These are phyloP conservation scores for Vinca major DNA, from an alignment of 305 asterid species.

Conservation along the genomic window DNA sequence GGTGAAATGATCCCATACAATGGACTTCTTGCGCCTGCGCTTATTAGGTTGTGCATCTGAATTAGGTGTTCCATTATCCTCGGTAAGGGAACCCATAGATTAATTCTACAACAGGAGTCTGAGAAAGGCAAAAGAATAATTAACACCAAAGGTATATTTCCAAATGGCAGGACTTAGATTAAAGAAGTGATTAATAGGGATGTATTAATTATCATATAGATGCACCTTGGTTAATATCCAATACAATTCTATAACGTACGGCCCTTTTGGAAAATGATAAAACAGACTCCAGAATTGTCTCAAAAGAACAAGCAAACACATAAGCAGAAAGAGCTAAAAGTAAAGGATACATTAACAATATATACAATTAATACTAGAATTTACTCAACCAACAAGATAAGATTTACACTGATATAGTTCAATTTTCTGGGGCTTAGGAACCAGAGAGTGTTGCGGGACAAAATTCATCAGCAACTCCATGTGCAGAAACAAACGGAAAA, in stretches of 20 bases:
- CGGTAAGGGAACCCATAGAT: constrained; percentile 8
- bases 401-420: not conserved
- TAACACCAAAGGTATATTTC: constrained; percentile 16
- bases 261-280: not conserved
- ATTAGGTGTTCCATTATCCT: not conserved
- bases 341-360: not conserved
- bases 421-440: not conserved
- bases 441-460: not conserved
- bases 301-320: not conserved
- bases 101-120: constrained; percentile 1
- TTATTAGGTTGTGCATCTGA: constrained; percentile 14
- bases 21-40: constrained; percentile 18
- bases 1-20: constrained; percentile 22
- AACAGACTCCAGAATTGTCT: not conserved
- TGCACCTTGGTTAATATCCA: not conserved
- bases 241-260: not conserved
- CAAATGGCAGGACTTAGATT: not conserved
- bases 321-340: not conserved
- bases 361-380: not conserved
- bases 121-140: constrained; percentile 5
- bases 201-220: not conserved
- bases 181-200: not conserved
- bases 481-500: not conserved
- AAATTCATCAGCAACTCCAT: not conserved
- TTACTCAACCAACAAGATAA: not conserved